Evolutionary conservation across 1,284 basidiomycete species (phyloP), one percentile per base, ranked within the genome.

Genomic region (Schizophyllum amplum): DNA sequence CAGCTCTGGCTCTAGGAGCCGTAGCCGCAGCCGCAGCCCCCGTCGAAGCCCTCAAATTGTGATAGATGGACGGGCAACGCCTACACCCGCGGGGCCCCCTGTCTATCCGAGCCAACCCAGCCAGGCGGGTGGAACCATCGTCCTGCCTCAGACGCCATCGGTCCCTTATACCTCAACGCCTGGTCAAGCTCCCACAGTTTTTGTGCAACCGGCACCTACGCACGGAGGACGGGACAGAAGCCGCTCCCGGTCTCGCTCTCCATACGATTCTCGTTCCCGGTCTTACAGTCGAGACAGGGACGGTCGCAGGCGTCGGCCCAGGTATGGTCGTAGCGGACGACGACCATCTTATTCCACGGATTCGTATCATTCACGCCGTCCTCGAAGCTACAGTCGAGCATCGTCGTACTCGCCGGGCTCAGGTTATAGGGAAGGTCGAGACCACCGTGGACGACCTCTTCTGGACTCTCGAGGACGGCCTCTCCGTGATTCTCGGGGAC

Each of bases 231-330:
- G 52, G 22, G n/a, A 50, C 33, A 42, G 54, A 26, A 56, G 60
- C n/a, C 59, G 50, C 23, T 63, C 59, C 11, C 64, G 62, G 21
- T 64, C 63, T 49, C 55, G 63, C 23, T 63, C 64, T 11, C 62
- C 59, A 24, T 11, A 57, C 54, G 25, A 56, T 21, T 42, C 53
- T 42, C 53, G 33, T 17, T 51, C 47, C 11, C 59, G 51, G 33
- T 42, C 33, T 2, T 17, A n/a, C n/a, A n/a, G n/a, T n/a, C n/a
- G 17, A 56, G 25, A 56, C 63, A 57, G 51, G 65, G 65, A 49
- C 64, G 57, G 25, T 65, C 63, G n/a, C 60, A 49, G 33, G 48
- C 3, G 24, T 17, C 57, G 57, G 52, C 58, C 56, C 33, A 59
- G 49, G 25, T 61, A 60, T 26, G 63, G 59, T 55, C 60, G 63